phyloP scores from a whole-genome alignment of 2,329 filamentous ascomycete genomes.

The Cercospora citrullina region DNA sequence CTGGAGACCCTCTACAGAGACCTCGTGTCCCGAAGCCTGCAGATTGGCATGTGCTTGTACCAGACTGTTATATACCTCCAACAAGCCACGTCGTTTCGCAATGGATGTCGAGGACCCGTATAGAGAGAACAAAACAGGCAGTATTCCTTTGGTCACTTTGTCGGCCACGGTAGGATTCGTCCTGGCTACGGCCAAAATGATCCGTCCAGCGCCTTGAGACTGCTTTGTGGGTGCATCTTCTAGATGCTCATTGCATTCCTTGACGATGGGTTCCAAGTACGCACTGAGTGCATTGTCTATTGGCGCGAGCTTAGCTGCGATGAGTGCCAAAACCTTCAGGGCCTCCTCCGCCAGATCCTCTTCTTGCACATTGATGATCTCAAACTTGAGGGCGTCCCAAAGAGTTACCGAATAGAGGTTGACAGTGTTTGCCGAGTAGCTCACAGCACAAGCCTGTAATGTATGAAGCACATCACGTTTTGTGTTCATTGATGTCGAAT shows the following conservation, averaged over 20 bases:
- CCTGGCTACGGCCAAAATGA: constrained; percentile 58
- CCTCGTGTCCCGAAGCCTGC: constrained; percentile 49
- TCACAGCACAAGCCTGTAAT: constrained; percentile 59
- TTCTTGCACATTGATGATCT: constrained; percentile 66
- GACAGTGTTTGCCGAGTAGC: constrained; percentile 60
- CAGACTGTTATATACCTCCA: constrained; percentile 61
- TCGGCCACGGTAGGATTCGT: constrained; percentile 58
- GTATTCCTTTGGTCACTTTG: constrained; percentile 56
- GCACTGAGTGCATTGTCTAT: constrained; percentile 50
- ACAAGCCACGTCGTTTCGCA: constrained; percentile 61
- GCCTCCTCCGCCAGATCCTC: constrained; percentile 64
- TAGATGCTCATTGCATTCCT: constrained; percentile 67
- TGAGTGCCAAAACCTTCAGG: constrained; percentile 55
- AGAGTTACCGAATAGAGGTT: constrained; percentile 64
- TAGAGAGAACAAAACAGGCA: constrained; percentile 59
- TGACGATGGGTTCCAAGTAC: constrained; percentile 62
- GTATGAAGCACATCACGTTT: constrained; percentile 67
- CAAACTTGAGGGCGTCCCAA: constrained; percentile 69
- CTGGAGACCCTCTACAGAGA: constrained; percentile 41
- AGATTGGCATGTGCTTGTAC: constrained; percentile 56
- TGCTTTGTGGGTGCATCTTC: constrained; percentile 69
- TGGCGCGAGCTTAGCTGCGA: constrained; percentile 57
- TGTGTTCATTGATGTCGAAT: constrained; percentile 67
- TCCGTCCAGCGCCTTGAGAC: constrained; percentile 63
- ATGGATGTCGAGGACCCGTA: constrained; percentile 63